Percentiles rank a stretch among this genome's conserved stretches.
Conservation (phyloP, 1,284 basidiomycete species). For the Xerocomus nothofagi region DNA sequence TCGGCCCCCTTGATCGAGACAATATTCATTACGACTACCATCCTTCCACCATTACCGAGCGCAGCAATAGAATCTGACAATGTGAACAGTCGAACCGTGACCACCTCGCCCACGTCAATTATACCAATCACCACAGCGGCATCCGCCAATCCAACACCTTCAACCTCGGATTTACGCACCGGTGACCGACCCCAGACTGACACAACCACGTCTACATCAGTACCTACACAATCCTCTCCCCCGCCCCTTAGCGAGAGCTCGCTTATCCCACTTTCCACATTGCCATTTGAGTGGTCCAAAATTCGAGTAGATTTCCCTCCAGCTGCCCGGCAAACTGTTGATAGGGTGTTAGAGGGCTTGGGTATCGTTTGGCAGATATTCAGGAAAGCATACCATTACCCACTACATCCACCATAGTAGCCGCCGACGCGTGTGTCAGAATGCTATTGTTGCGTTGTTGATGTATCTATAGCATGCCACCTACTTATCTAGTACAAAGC, state of each 20-base stretch:
- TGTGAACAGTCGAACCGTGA: conserved; percentile 5
- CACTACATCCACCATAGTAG: conserved; percentile 47
- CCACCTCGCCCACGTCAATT: conserved; percentile 1
- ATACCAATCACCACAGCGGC: conserved; percentile 9
- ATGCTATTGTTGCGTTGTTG: conserved; percentile 4
- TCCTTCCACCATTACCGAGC: conserved; percentile 19
- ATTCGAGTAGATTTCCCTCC: conserved; percentile 30
- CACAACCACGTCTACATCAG: conserved; percentile 8
- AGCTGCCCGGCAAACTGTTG: conserved; percentile 24
- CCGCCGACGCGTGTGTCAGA: conserved; percentile 1
- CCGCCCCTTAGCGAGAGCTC: conserved; percentile 17
- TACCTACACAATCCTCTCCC: conserved; percentile 19
- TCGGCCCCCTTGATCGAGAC: conserved; percentile 22
- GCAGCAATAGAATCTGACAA: neutral
- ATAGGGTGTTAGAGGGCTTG: conserved; percentile 39
- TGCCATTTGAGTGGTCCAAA: conserved; percentile 31
- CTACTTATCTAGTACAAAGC: neutral
- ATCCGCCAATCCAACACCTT: conserved; percentile 5
- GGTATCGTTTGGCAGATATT: conserved; percentile 49
- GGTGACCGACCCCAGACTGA: conserved; percentile 12
- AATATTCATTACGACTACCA: conserved; percentile 37
- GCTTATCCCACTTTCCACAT: conserved; percentile 11
- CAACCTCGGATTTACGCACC: conserved; percentile 3
- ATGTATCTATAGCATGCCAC: conserved; percentile 24
- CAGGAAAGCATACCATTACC: conserved; percentile 56